Conservation (phyloP, 2,329 filamentous ascomycete genomes). For the Colletotrichum sp. region DNA sequence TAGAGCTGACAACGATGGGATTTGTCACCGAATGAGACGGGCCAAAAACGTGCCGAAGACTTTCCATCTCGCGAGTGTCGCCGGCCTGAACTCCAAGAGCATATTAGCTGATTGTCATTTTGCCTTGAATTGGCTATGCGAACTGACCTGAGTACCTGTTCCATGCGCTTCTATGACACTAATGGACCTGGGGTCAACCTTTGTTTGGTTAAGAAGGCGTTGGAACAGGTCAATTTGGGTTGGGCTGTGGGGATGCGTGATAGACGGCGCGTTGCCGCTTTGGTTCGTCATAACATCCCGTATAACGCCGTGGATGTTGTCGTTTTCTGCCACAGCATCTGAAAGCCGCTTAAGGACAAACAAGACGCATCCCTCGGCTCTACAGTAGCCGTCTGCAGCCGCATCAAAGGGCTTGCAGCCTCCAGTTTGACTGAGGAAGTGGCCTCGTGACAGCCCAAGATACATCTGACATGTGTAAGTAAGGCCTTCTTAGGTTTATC, state of each 20-base stretch:
- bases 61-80: neutral
- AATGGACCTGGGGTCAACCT: neutral
- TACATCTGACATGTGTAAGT: too few species aligned
- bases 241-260: neutral
- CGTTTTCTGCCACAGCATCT: neutral
- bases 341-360: neutral
- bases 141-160: neutral
- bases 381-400: slow-evolving; percentile 19
- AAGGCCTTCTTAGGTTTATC: too few species aligned
- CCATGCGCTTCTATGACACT: neutral
- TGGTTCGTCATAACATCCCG: neutral
- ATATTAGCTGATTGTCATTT: neutral
- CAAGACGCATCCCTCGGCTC: slow-evolving; percentile 20
- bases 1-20: neutral
- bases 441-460: too few species aligned
- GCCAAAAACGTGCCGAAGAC: neutral
- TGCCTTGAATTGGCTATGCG: neutral
- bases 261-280: neutral
- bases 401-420: too few species aligned
- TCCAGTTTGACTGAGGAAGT: too few species aligned
- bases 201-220: neutral
- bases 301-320: neutral
- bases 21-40: neutral
- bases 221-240: neutral
- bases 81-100: neutral